phyloP scores from a whole-genome alignment of 2,329 filamentous ascomycete genomes.

The Diaporthe eres region DNA sequence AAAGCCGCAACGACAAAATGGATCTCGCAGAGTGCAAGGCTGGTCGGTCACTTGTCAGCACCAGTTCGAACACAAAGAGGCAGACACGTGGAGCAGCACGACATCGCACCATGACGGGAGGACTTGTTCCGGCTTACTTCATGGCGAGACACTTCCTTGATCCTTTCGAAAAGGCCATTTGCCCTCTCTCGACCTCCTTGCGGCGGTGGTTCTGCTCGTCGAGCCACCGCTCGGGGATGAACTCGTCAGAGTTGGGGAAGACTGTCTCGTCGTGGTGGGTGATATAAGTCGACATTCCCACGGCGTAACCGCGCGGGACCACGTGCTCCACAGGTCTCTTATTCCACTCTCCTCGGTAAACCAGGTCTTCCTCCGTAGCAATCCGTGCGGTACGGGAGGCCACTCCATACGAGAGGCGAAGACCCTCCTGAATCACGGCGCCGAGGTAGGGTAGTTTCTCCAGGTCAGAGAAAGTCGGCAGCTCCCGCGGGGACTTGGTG shows the following conservation, averaged over 20 bases:
- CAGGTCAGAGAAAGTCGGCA: conserved; percentile 28
- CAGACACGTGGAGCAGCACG: background rate
- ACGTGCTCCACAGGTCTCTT: conserved; percentile 37
- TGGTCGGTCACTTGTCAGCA: conserved; percentile 9
- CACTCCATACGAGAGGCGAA: conserved; percentile 38
- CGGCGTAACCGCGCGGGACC: conserved; percentile 44
- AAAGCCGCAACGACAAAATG: conserved; percentile 27
- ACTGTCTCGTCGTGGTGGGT: conserved; percentile 41
- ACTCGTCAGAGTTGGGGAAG: conserved; percentile 41
- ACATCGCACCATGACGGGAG: background rate
- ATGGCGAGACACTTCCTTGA: conserved; percentile 24
- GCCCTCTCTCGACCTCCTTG: conserved; percentile 34
- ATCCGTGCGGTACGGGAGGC: conserved; percentile 42
- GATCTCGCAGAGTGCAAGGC: conserved; percentile 36
- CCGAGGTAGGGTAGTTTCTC: conserved; percentile 37
- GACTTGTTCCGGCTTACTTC: conserved; percentile 29
- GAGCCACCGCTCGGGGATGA: conserved; percentile 45
- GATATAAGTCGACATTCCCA: conserved; percentile 43
- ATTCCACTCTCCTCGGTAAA: conserved; percentile 41
- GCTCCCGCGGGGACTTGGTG: conserved; percentile 15
- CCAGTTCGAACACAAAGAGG: too few species aligned
- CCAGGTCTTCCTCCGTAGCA: conserved; percentile 42
- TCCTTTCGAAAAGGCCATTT: conserved; percentile 33
- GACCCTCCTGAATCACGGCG: conserved; percentile 37
- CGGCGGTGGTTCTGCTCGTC: conserved; percentile 31